These are phyloP conservation scores for Tuber aestivum DNA, from an alignment of 495 filamentous ascomycete species.

Conservation along the genomic window DNA sequence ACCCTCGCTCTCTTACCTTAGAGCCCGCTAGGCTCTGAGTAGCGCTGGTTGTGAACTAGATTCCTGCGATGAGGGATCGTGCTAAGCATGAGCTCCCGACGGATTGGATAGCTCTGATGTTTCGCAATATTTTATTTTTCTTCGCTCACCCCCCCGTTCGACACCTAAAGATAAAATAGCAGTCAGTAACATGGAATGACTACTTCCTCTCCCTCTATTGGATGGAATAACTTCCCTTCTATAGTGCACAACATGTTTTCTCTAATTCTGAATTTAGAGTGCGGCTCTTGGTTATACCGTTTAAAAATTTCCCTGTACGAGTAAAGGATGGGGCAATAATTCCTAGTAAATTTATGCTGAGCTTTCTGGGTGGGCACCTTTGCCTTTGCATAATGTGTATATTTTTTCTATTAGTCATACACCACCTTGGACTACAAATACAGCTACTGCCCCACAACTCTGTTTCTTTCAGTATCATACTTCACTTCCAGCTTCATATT, in stretches of 20 bases:
- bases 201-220: neutral
- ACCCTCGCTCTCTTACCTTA: neutral
- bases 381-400: neutral
- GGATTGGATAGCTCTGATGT: neutral
- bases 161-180: conserved; percentile 1
- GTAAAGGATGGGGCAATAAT: neutral
- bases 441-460: neutral
- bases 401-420: neutral
- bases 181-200: neutral
- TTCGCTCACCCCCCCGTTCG: neutral
- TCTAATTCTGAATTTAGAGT: neutral
- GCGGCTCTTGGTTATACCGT: neutral
- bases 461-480: neutral
- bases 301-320: neutral
- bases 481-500: neutral
- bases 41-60: neutral
- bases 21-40: neutral
- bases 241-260: neutral
- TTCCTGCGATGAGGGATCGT: neutral
- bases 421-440: neutral
- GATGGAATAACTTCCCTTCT: neutral
- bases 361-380: neutral
- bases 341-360: neutral
- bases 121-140: neutral
- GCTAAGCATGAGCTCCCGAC: neutral